Conservation (phyloP, 345 rosid species). For the Rhodamnia rubescens region DNA sequence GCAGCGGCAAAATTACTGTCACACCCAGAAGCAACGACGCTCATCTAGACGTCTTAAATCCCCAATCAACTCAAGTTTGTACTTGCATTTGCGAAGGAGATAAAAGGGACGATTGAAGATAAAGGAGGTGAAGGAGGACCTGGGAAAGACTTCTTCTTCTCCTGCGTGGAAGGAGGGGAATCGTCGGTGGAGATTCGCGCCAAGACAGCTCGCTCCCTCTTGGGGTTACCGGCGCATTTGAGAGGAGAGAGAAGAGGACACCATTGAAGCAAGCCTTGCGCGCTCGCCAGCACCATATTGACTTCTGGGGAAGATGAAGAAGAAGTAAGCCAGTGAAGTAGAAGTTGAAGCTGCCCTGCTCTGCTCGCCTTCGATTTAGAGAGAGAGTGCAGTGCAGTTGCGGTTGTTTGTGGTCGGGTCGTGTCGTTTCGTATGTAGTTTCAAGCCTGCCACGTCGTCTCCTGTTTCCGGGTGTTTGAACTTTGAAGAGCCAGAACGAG, state of each 20-base stretch:
- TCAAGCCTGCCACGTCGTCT: not conserved
- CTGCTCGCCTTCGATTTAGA: not conserved
- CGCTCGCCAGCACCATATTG: not conserved
- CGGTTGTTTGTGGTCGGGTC: not conserved
- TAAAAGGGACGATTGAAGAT: not conserved
- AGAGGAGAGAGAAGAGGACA: not conserved
- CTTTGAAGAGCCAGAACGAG: not conserved
- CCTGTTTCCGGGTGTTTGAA: not conserved
- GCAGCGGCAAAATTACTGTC: not conserved
- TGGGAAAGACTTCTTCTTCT: not conserved
- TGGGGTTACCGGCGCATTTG: not conserved
- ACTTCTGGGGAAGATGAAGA: not conserved
- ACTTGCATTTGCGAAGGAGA: not conserved
- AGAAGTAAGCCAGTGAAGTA: not conserved
- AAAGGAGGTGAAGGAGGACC: constrained; percentile 2
- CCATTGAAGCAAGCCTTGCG: not conserved
- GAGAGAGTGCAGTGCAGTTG: not conserved
- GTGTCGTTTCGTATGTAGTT: not conserved
- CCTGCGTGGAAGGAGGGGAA: not conserved
- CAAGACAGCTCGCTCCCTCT: not conserved
- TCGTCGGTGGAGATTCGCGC: not conserved
- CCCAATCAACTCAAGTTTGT: not conserved
- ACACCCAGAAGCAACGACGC: not conserved
- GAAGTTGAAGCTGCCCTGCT: not conserved
- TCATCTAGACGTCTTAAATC: not conserved